phyloP scores from a whole-genome alignment of 129 eudicot species.

The Logfia minima region DNA sequence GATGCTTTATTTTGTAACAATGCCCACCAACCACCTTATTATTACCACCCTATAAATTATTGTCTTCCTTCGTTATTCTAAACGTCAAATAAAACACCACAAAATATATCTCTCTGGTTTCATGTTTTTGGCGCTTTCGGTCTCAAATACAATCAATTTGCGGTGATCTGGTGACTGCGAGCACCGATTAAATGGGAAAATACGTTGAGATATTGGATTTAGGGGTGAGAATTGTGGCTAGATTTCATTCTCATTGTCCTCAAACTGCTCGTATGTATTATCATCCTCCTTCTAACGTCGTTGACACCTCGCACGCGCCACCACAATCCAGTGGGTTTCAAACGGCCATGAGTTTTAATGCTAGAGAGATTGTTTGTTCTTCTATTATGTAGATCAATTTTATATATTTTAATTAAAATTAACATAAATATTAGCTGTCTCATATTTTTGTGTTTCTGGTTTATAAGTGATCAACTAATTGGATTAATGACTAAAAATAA shows the following conservation, averaged over 20 bases:
- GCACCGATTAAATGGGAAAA: conserved; percentile 15
- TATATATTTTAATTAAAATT: no score
- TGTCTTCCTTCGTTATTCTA: not conserved
- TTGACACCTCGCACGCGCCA: conserved; percentile 4
- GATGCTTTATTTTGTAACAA: not conserved
- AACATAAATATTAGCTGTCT: no score
- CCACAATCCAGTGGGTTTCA: conserved; percentile 24
- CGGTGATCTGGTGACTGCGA: no score
- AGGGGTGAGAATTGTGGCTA: conserved; percentile 35
- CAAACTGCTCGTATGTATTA: conserved; percentile 42
- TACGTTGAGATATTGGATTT: conserved; percentile 32
- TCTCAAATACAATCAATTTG: no score
- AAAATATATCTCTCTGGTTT: no score
- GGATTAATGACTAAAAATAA: no score
- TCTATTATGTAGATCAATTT: conserved; percentile 6
- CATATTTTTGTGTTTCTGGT: no score
- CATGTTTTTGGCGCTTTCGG: no score
- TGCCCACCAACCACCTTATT: not conserved
- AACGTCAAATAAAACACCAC: no score
- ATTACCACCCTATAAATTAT: not conserved
- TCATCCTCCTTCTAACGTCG: conserved; percentile 33
- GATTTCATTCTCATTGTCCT: conserved; percentile 43
- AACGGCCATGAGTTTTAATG: conserved; percentile 29
- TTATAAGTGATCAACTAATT: no score
- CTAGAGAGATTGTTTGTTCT: conserved; percentile 29